Evolutionary conservation across 2,329 filamentous ascomycete genomes (phyloP), one percentile per base, ranked within the genome.

Genomic region (Exophiala sideris): DNA sequence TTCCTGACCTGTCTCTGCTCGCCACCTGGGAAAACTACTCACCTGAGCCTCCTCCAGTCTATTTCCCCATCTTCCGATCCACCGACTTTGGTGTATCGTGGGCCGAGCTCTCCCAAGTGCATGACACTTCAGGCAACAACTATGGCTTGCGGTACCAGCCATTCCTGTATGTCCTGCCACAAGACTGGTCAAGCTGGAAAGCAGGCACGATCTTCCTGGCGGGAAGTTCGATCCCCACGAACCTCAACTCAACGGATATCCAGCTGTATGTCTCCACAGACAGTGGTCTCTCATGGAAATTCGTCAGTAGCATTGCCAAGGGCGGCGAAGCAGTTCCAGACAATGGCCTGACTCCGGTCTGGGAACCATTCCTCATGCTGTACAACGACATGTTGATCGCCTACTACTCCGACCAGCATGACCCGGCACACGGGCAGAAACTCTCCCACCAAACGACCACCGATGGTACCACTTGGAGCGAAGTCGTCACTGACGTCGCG

Each of bases 321-420:
- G 86, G 86, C 33, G 84, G 84, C n/a, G 75, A 76, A 44, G 84
- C 85, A 2, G 63, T 73, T 0, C 80, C 85, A 2, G 77, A 81
- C 64, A 87, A 89, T 63, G 85, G 83, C 1, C 67, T 83, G 35
- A 86, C 83, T 0, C 84, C 85, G 0, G 82, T 89, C 16, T 89
- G 86, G 86, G 87, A 89, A 67, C 86, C 86, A 0, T 88, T 86
- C 67, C 69, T 89, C 39, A 65, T 82, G 52, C 73, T 78, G 41
- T 77, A 84, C 66, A 70, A 86, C 52, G 76, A 80, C 49, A 73
- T 80, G 48, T 70, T 89, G 14, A 77, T 88, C 34, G 73, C 79
- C 62, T 89, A 87, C 74, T 89, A 88, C 72, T 84, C 85, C 1
- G 86, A 89, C 67, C 86, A 89, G 66, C 79, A 86, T 34, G 84